Conservation (phyloP, 1,139 yeast species). For the Yamadazyma buinensis region DNA sequence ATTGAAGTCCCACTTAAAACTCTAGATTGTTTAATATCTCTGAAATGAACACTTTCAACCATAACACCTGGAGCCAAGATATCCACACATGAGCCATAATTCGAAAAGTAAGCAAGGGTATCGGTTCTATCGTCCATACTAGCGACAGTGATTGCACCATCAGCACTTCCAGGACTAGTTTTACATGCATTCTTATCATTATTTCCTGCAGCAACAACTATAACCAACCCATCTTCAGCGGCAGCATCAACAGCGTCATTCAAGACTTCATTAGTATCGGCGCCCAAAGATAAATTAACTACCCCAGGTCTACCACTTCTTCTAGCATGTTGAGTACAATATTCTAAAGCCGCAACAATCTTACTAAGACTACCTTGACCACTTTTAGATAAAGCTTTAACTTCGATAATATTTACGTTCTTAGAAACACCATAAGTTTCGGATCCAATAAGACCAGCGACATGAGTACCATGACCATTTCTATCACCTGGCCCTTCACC, state of each 20-base stretch:
- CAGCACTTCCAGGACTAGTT: constrained; percentile 77
- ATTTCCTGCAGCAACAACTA: constrained; percentile 92
- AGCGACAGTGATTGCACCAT: constrained; percentile 74
- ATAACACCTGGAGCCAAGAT: constrained; percentile 77
- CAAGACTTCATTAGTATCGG: constrained; percentile 59
- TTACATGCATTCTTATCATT: constrained; percentile 71
- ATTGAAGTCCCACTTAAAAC: constrained; percentile 79
- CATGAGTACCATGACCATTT: constrained; percentile 85
- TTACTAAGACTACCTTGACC: constrained; percentile 72
- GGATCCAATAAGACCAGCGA: constrained; percentile 87
- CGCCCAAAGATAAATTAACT: constrained; percentile 79
- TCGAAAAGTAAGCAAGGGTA: constrained; percentile 67
- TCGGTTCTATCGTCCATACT: constrained; percentile 77
- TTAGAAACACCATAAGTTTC: constrained; percentile 78
- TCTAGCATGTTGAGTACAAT: constrained; percentile 57
- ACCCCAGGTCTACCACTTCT: constrained; percentile 50
- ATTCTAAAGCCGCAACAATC: constrained; percentile 69
- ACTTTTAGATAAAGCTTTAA: constrained; percentile 57
- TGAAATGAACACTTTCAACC: constrained; percentile 46
- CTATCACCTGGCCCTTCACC: constrained; percentile 58
- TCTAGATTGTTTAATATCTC: constrained; percentile 25
- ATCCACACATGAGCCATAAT: constrained; percentile 88
- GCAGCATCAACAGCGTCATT: constrained; percentile 76
- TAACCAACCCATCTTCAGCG: constrained; percentile 61
- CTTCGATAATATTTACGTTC: constrained; percentile 55